These are phyloP conservation scores for Hortaea sp. DNA, from an alignment of 2,329 filamentous ascomycete species.

Conservation along the genomic window DNA sequence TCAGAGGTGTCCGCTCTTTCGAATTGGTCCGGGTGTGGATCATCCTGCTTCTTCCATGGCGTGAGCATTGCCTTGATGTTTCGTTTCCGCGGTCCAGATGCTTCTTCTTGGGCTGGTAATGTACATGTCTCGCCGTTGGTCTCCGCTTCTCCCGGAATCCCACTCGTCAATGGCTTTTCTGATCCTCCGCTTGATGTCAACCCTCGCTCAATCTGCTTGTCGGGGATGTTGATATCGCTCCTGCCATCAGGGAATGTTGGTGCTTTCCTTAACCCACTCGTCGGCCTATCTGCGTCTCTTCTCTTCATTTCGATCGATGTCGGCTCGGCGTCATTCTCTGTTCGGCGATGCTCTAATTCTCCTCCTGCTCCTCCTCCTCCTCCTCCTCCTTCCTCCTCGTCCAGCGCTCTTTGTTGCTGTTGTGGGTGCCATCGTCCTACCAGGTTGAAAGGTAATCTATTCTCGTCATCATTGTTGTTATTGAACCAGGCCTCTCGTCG, in stretches of 20 bases:
- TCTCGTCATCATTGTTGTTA: conserved; percentile 8
- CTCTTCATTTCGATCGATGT: conserved; percentile 10
- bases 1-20: conserved; percentile 13
- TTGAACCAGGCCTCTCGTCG: conserved; percentile 20
- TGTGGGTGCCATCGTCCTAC: conserved; percentile 15
- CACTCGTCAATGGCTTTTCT: neutral
- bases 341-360: conserved; percentile 6
- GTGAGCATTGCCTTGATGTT: conserved; percentile 16
- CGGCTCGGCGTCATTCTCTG: conserved; percentile 10
- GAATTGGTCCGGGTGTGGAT: conserved; percentile 8
- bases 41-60: conserved; percentile 12
- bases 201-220: conserved; percentile 2
- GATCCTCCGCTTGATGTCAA: conserved; percentile 6
- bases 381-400: conserved; percentile 14
- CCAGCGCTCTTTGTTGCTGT: conserved; percentile 5
- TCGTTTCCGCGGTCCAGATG: conserved; percentile 6
- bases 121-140: neutral
- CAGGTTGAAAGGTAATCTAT: conserved; percentile 16
- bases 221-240: conserved; percentile 1
- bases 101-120: conserved; percentile 1
- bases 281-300: conserved; percentile 1
- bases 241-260: conserved; percentile 13
- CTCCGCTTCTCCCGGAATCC: neutral
- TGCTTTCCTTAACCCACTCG: conserved; percentile 8
- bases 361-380: conserved; percentile 1